Conservation (phyloP, 768 basidiomycete species). For the Fomitopsis pulvina region DNA sequence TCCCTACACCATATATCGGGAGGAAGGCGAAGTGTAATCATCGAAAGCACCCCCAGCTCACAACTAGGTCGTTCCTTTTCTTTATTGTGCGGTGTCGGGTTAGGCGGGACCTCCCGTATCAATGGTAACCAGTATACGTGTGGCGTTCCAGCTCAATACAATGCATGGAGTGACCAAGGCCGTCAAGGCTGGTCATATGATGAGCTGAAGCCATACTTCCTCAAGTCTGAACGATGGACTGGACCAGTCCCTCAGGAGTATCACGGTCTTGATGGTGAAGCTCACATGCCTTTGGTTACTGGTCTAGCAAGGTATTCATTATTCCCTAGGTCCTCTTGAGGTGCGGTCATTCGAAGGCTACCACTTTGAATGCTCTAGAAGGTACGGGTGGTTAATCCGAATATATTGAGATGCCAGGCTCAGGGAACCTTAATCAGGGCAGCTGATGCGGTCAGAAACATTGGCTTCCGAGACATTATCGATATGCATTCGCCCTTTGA, state of each 20-base stretch:
- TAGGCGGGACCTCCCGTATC: slow-evolving; percentile 5
- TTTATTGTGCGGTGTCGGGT: not conserved
- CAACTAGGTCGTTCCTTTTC: not conserved
- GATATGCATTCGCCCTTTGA: not conserved
- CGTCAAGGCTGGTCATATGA: slow-evolving; percentile 29
- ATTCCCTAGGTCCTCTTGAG: not conserved
- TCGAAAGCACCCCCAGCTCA: not conserved
- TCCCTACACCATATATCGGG: slow-evolving; percentile 22
- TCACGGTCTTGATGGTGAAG: not conserved
- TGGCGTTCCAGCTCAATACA: slow-evolving; percentile 25
- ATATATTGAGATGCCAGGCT: not conserved
- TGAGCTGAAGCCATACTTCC: slow-evolving; percentile 27
- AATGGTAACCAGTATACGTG: slow-evolving; percentile 16
- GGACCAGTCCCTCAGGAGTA: not conserved
- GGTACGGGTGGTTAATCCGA: not conserved
- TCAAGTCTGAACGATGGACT: slow-evolving; percentile 23
- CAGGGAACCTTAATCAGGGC: not conserved
- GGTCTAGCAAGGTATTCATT: not conserved
- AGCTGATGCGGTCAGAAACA: not conserved
- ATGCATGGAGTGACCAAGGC: slow-evolving; percentile 23
- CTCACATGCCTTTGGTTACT: not conserved
- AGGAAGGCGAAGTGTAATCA: slow-evolving; percentile 2
- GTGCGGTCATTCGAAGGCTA: not conserved
- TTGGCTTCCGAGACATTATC: not conserved
- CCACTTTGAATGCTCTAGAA: not conserved